Evolutionary conservation across 2,329 filamentous ascomycete genomes (phyloP), one percentile per base, ranked within the genome.

Genomic region (Pyrenophora teres): DNA sequence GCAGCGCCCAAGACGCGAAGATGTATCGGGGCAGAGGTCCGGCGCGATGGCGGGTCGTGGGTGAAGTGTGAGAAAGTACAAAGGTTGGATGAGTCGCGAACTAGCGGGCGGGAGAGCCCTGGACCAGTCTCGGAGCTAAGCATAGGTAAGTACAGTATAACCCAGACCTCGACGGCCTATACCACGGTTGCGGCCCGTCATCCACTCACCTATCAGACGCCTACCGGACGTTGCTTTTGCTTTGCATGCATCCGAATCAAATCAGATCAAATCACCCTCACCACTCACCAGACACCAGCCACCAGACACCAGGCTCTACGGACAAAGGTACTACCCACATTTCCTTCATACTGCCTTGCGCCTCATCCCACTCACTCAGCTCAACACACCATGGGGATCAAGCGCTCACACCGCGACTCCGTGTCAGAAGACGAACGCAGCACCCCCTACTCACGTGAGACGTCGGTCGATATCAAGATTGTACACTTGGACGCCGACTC

Each of bases 361-460:
- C 54, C 52, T 46, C 46, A 32, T 30, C 43, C 41, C 50, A 52
- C 40, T 46, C 52, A 55, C 39, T 57, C 31, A 38, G 36, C 40
- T 45, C 56, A 43, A 54, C 49, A 46, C 16, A 21, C 19, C 38
- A 87, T 87, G 85, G 77, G 60, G 39, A 43, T 78, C 63, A 87
- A 87, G 74, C 84, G 85, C 70, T 78, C 80, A 73, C 78, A 82
- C 71, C 75, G 77, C 72, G 77, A 77, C 59, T 81, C 80, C 51
- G 63, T 74, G 57, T 75, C 76, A 53, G 72, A 74, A 60, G 67
- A 73, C 62, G 72, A 73, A 46, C 61, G 66, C 49, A 65, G 66
- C 44, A 53, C 57, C 31, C 56, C 63, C 31, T 71, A 70, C 53
- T 68, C 69, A 39, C 58, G 64, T 54, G 60, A 63, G 43, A 57